phyloP scores from a whole-genome alignment of 2,329 filamentous ascomycete species.

The Bipolaris cookei region DNA sequence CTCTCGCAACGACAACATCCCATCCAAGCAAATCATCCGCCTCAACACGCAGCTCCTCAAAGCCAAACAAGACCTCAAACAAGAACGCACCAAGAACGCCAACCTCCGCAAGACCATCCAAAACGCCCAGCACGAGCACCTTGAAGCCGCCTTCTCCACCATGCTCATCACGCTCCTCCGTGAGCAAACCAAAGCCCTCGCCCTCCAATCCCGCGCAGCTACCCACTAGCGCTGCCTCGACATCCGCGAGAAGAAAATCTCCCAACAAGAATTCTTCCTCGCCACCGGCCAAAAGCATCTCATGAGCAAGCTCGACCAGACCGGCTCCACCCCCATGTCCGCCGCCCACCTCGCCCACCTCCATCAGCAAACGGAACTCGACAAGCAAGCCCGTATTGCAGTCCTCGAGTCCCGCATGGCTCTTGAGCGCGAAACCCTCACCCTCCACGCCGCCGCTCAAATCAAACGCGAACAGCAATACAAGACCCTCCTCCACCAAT shows the following conservation, averaged over 20 bases:
- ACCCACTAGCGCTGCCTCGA: constrained; percentile 19
- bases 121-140: constrained; percentile 13
- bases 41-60: constrained; percentile 22
- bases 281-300: constrained; percentile 33
- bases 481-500: constrained; percentile 14
- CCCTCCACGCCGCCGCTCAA: constrained; percentile 21
- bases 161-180: constrained; percentile 21
- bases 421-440: constrained; percentile 13
- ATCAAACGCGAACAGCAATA: constrained; percentile 30
- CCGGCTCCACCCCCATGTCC: constrained; percentile 16
- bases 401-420: constrained; percentile 14
- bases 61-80: constrained; percentile 19
- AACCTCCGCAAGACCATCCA: constrained; percentile 16
- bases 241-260: constrained; percentile 19
- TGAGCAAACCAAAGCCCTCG: constrained; percentile 22
- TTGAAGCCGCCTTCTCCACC: constrained; percentile 15
- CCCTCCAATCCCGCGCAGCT: constrained; percentile 12
- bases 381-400: background rate
- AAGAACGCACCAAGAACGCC: constrained; percentile 20
- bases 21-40: constrained; percentile 19
- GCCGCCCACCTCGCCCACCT: constrained; percentile 13
- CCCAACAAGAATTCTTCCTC: constrained; percentile 29
- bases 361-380: constrained; percentile 13
- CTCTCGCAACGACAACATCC: background rate
- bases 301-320: constrained; percentile 14